Evolutionary conservation across 2,329 filamentous ascomycete species (phyloP), one percentile per base, ranked within the genome.

Genomic region (Volutella citrinella): DNA sequence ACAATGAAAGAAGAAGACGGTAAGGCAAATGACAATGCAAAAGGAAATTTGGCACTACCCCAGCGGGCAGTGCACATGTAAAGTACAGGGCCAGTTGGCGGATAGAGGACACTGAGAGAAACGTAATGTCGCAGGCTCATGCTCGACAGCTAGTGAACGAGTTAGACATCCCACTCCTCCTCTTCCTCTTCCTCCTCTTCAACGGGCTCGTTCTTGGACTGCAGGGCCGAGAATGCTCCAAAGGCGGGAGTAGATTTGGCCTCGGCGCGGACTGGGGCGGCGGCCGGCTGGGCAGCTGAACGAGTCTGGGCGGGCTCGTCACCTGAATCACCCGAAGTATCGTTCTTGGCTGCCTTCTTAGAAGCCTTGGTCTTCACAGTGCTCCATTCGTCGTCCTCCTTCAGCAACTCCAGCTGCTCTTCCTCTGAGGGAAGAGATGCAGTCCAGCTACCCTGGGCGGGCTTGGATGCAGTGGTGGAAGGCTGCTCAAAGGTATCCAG

Each of bases 341-440:
- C 56, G 49, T 64, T 65, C 60, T 68, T 64, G 50, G 56, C 38
- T 30, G 56, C 55, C 52, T 65, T 65, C 62, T 68, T 65, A 45
- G 65, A 56, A 56, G 65, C 57, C 60, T 70, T 69, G 40, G 57
- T 57, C 53, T 67, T 71, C 30, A 83, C 79, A 19, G 78, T 78
- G 56, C 65, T 78, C 78, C 79, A 83, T 45, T 78, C 70, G 29
- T 72, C 68, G 18, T 72, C 65, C 14, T 63, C 63, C 48, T 71
- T 71, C 35, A 78, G 65, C 55, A 74, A 63, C 60, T 79, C 69
- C 46, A 80, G 64, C 61, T 81, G 77, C 59, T 80, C 74, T 57
- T 82, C 77, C 56, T 81, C 76, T 0, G 77, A 79, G 4, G 74
- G 74, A 3, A 78, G 61, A 9, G 69, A 64, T 6, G 71, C 63